Evolutionary conservation across 2,329 filamentous ascomycete genomes (phyloP).

Genomic region (Nothomitra cinnamomea): DNA sequence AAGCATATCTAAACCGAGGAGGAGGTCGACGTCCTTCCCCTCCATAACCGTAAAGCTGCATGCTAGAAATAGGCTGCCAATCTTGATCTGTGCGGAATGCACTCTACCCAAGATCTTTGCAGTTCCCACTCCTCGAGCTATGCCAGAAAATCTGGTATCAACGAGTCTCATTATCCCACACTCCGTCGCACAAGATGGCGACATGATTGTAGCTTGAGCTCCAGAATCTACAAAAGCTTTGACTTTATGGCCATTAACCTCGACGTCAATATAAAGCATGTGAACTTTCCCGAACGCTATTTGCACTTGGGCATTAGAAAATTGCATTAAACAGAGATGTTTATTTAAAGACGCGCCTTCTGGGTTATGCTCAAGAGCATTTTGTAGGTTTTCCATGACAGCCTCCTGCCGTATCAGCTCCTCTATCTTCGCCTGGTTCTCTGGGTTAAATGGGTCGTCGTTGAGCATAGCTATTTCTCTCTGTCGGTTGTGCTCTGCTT

Average conservation of each 20-base stretch:
- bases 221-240: conserved; percentile 97
- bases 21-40: conserved; percentile 84
- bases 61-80: conserved; percentile 70
- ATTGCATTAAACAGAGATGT: neutral
- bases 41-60: conserved; percentile 99
- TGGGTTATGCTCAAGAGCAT: conserved; percentile 91
- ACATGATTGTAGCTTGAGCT: conserved; percentile 98
- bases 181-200: conserved; percentile 71
- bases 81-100: conserved; percentile 87
- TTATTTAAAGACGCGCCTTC: conserved; percentile 49
- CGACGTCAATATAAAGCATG: conserved; percentile 90
- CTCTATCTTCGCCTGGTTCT: conserved; percentile 81
- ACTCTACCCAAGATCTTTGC: conserved; percentile 89
- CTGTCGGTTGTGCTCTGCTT: conserved; percentile 59
- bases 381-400: conserved; percentile 89
- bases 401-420: conserved; percentile 93
- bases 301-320: neutral
- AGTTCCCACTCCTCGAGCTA: conserved; percentile 86
- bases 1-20: conserved; percentile 90
- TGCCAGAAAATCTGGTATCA: conserved; percentile 78
- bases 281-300: conserved; percentile 66
- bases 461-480: conserved; percentile 74
- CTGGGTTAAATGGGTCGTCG: conserved; percentile 83
- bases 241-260: conserved; percentile 81
- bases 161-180: conserved; percentile 96